These are phyloP conservation scores for Lactarius vividus DNA, from an alignment of 768 basidiomycete genomes.

Conservation along the genomic window DNA sequence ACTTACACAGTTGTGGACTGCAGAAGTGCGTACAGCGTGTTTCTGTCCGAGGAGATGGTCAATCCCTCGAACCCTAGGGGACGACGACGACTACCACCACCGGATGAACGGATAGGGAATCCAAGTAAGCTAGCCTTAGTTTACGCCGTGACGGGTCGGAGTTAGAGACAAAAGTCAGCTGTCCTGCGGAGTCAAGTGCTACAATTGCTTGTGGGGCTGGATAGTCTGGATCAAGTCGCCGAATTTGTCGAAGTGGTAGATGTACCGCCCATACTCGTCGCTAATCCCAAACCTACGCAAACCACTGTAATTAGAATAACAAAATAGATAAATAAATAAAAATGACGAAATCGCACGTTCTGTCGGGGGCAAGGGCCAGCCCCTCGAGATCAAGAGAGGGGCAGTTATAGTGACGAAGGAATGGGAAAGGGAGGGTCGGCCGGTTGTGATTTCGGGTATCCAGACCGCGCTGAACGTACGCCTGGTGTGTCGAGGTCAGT, in stretches of 20 bases:
- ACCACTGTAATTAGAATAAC: neutral
- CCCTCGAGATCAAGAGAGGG: conserved; percentile 60
- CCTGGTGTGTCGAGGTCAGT: conserved; percentile 54
- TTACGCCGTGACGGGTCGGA: conserved; percentile 50
- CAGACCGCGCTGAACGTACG: conserved; percentile 41
- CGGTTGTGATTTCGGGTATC: conserved; percentile 34
- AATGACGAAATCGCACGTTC: conserved; percentile 44
- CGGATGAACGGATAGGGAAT: neutral
- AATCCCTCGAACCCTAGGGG: conserved; percentile 56
- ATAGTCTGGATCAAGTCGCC: conserved; percentile 55
- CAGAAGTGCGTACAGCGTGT: conserved; percentile 56
- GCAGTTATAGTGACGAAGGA: conserved; percentile 45
- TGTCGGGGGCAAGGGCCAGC: conserved; percentile 53
- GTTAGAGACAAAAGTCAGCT: conserved; percentile 51
- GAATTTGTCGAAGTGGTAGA: conserved; percentile 49
- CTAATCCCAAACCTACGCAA: conserved; percentile 55
- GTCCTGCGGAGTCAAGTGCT: conserved; percentile 44
- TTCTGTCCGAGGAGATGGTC: conserved; percentile 46
- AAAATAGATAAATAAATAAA: neutral
- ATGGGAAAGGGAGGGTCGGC: conserved; percentile 47
- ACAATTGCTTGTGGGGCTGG: conserved; percentile 57
- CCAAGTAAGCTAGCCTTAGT: conserved; percentile 53
- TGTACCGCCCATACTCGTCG: conserved; percentile 69
- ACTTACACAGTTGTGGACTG: conserved; percentile 59
- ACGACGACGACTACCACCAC: neutral